Evolutionary conservation across 2,329 filamentous ascomycete species (phyloP).

Genomic region (Thielaviopsis cerberus): DNA sequence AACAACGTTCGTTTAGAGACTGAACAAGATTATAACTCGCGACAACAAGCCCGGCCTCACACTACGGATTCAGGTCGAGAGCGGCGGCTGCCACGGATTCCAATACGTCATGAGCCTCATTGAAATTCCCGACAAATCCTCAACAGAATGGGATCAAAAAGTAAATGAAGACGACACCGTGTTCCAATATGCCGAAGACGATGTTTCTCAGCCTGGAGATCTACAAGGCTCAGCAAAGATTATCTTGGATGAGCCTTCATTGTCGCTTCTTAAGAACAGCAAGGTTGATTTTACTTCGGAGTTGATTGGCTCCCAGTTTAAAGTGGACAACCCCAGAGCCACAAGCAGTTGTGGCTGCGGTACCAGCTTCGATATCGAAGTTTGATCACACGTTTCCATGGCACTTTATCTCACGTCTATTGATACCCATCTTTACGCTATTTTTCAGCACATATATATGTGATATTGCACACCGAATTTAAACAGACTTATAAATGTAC

Average conservation of each 20-base stretch:
- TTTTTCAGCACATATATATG: too few relatives aligned
- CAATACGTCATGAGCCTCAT: constrained; percentile 89
- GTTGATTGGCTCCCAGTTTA: constrained; percentile 76
- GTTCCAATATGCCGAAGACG: constrained; percentile 49
- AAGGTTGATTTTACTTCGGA: constrained; percentile 95
- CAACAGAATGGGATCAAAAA: constrained; percentile 19
- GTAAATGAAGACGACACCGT: constrained; percentile 66
- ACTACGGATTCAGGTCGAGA: constrained; percentile 80
- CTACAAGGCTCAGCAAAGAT: constrained; percentile 44
- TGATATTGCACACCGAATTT: too few relatives aligned
- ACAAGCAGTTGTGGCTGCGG: constrained; percentile 93
- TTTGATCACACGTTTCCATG: background rate
- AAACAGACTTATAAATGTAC: too few relatives aligned
- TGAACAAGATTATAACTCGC: constrained; percentile 56
- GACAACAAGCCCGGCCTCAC: constrained; percentile 62
- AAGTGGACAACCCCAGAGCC: constrained; percentile 77
- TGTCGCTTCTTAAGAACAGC: constrained; percentile 79
- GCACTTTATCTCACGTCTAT: too few relatives aligned
- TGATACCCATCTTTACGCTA: too few relatives aligned
- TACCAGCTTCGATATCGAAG: constrained; percentile 75
- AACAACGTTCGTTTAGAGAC: constrained; percentile 30
- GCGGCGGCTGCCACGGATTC: constrained; percentile 91
- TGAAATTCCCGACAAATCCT: constrained; percentile 29
- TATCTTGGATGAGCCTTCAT: constrained; percentile 69
- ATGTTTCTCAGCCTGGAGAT: constrained; percentile 18